Evolutionary conservation across 2,329 filamentous ascomycete species (phyloP).

Genomic region (Cadophora sp.): DNA sequence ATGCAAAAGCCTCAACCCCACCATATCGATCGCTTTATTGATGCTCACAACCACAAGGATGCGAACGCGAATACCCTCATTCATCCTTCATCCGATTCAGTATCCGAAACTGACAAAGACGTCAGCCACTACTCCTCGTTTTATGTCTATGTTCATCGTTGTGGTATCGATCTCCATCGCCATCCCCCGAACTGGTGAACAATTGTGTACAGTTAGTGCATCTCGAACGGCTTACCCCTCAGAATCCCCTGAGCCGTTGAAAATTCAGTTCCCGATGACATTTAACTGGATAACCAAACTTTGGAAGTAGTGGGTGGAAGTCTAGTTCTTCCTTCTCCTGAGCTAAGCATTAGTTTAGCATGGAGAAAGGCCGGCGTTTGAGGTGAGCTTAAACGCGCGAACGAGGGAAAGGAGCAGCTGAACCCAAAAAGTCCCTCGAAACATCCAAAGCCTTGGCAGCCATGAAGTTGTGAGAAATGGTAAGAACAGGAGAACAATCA

Average conservation of each 20-base stretch:
- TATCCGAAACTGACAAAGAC: neutral
- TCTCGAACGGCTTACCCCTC: neutral
- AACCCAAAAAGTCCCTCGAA: conserved; percentile 1
- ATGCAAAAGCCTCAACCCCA: neutral
- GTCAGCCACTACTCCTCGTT: neutral
- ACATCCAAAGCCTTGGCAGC: conserved; percentile 12
- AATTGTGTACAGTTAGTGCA: neutral
- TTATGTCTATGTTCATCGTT: neutral
- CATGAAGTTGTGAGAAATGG: neutral
- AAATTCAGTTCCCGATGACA: neutral
- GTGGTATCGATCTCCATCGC: neutral
- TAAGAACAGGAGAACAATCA: neutral
- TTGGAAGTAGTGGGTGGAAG: neutral
- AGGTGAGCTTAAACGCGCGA: conserved; percentile 2
- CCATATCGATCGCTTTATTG: neutral
- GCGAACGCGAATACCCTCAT: neutral
- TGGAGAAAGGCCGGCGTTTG: neutral
- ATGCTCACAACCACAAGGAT: neutral
- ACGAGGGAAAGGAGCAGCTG: conserved; percentile 10
- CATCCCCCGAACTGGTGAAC: neutral
- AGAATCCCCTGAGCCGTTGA: neutral
- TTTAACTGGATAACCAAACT: neutral
- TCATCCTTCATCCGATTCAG: neutral
- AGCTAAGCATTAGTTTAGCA: neutral
- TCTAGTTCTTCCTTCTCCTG: conserved; percentile 3